Percentiles rank a stretch among this genome's conserved stretches.
Conservation (phyloP, 495 filamentous ascomycete genomes). For the Amniculicola lignicola region DNA sequence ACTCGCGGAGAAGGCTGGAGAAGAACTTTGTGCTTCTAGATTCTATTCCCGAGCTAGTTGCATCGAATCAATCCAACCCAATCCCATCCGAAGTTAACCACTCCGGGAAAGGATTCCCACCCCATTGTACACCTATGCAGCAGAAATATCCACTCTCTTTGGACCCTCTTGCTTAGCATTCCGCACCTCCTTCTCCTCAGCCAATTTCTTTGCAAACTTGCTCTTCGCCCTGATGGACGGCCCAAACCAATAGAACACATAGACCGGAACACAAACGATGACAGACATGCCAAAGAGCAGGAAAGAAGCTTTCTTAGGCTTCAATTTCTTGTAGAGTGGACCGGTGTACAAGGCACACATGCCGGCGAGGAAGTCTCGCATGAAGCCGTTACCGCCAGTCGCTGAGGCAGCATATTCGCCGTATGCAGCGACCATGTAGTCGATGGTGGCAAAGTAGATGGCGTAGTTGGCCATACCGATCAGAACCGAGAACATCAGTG, state of each 20-base stretch:
- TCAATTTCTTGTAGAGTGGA: constrained; percentile 60
- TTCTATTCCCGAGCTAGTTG: no score
- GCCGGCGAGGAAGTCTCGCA: constrained; percentile 80
- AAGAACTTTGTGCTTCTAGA: no score
- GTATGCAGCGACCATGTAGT: constrained; percentile 79
- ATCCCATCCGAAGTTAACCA: no score
- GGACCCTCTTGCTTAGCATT: neutral
- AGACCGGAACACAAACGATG: constrained; percentile 66
- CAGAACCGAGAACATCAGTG: constrained; percentile 60
- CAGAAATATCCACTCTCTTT: no score
- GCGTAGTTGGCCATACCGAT: constrained; percentile 65
- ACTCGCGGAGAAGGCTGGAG: no score
- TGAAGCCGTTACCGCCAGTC: constrained; percentile 71
- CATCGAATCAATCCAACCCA: no score
- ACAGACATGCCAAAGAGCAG: constrained; percentile 69
- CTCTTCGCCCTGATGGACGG: constrained; percentile 64
- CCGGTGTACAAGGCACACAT: constrained; percentile 62
- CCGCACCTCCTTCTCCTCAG: constrained; percentile 2
- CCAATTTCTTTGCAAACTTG: constrained; percentile 63
- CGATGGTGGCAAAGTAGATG: constrained; percentile 78
- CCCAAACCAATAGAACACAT: constrained; percentile 74
- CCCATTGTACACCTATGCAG: no score
- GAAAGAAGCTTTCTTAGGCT: constrained; percentile 59
- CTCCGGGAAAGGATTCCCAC: no score
- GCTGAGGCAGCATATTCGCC: constrained; percentile 77